Evolutionary conservation across 805 yeast species (phyloP), one percentile per base, ranked within the genome.

Genomic region (Grigorovia transvaalensis): DNA sequence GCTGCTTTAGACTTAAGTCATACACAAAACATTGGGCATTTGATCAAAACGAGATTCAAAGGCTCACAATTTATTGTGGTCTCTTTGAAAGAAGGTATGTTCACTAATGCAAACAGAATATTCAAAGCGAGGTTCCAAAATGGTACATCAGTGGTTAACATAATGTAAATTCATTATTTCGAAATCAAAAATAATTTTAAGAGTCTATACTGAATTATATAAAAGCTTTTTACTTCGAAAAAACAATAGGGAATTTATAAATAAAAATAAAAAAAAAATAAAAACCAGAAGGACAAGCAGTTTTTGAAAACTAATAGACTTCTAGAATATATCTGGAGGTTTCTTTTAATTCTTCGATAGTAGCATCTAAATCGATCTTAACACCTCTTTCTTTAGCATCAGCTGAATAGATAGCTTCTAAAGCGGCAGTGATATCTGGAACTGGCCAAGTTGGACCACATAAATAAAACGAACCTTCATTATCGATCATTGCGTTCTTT

Each of bases 391-490:
- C 74, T 50, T 72, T 74, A 27, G 96, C 95, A 57, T 87, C 96
- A 46, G 78, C 77, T 23, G 70, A 69, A 49, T 89, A 76, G 59
- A 91, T 85, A 57, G 88, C 96, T 63, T 85, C 85, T 59, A 91
- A 74, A 61, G 96, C 95, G 45, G 84, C 85, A 50, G 96, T 86
- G 61, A 91, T 86, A 68, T 90, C 96, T 11, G 98, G 96, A 64
- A 91, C 97, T 38, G 98, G 98, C 98, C 98, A 91, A 1, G 97
- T 91, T 45, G 98, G 98, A 56, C 98, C 98, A 81, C 98, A 91
- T 67, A 91, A 77, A 73, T 91, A 91, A 79, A 91, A 91, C 27
- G 89, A 83, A 53, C 98, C 98, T 53, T 83, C 73, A 71, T 89
- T 77, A 56, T 74, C 72, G 45, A 82, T 84, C 69, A 91, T 80